A percentile compares a stretch with the other conserved stretches of the same genome.
Evolutionary conservation across 148 eudicot species (phyloP).

Genomic region (Heliosperma pusillum): DNA sequence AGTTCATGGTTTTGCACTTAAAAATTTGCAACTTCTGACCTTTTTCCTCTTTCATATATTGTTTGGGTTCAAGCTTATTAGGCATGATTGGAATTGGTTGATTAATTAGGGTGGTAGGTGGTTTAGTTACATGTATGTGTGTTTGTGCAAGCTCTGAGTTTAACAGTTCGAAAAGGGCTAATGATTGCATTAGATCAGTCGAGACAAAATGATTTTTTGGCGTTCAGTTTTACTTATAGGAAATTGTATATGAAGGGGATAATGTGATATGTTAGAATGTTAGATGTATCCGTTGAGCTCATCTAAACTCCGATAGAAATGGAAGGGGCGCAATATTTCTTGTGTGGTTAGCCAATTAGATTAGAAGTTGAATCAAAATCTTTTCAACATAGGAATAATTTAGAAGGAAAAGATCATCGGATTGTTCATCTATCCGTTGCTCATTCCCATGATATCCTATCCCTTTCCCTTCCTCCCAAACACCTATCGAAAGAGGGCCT

Average conservation of each 20-base stretch:
- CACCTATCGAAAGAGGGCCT: background rate
- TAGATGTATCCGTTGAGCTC: background rate
- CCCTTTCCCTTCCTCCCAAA: too few relatives aligned
- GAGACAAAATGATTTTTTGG: background rate
- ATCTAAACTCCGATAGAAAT: background rate
- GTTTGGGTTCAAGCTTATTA: background rate
- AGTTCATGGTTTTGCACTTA: background rate
- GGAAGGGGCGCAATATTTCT: background rate
- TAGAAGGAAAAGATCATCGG: background rate
- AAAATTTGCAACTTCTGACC: background rate
- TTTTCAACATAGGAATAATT: background rate
- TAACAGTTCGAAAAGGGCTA: background rate
- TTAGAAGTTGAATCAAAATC: background rate
- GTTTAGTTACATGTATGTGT: background rate
- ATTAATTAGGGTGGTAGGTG: too few relatives aligned
- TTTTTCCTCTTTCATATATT: background rate
- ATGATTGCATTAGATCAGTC: too few relatives aligned
- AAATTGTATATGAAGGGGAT: background rate
- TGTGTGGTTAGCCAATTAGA: background rate
- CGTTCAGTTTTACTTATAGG: background rate
- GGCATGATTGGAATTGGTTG: background rate
- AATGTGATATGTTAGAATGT: too few relatives aligned
- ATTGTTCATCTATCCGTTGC: too few relatives aligned
- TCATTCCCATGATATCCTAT: too few relatives aligned
- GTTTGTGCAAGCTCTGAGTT: background rate